phyloP scores from a whole-genome alignment of 306 rosid species.

The Alnus glutinosa region DNA sequence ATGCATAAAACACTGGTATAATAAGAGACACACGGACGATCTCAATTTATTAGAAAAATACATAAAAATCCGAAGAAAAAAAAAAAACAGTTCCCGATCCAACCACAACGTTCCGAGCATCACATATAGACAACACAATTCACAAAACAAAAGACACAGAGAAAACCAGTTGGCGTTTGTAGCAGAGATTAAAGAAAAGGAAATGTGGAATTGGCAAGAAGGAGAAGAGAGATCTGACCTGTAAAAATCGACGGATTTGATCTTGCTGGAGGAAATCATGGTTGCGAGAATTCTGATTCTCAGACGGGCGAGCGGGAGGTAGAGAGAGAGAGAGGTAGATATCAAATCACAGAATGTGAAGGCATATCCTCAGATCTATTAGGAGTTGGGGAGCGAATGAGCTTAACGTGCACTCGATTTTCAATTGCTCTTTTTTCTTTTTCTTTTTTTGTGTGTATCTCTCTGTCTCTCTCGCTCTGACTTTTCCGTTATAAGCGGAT shows the following conservation, averaged over 20 bases:
- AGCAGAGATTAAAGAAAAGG: slow-evolving; percentile 1
- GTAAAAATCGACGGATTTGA: slow-evolving; percentile 96
- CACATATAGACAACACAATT: background rate
- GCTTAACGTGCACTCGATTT: slow-evolving; percentile 1
- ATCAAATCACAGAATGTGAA: slow-evolving; percentile 34
- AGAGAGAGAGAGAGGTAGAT: slow-evolving; percentile 17
- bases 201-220: slow-evolving; percentile 13
- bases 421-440: background rate
- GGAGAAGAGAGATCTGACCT: slow-evolving; percentile 58
- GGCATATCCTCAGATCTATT: slow-evolving; percentile 38
- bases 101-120: background rate
- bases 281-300: slow-evolving; percentile 16
- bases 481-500: background rate
- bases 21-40: background rate
- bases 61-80: background rate
- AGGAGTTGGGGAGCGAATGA: background rate
- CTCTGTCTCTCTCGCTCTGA: background rate
- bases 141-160: too few relatives aligned
- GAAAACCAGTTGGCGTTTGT: background rate
- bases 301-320: slow-evolving; percentile 2
- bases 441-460: too few relatives aligned
- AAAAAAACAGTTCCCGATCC: background rate
- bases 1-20: background rate
- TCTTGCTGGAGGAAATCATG: slow-evolving; percentile 81
- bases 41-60: too few relatives aligned